Conservation (phyloP, 441 rosid genomes). For the Hura crepitans region DNA sequence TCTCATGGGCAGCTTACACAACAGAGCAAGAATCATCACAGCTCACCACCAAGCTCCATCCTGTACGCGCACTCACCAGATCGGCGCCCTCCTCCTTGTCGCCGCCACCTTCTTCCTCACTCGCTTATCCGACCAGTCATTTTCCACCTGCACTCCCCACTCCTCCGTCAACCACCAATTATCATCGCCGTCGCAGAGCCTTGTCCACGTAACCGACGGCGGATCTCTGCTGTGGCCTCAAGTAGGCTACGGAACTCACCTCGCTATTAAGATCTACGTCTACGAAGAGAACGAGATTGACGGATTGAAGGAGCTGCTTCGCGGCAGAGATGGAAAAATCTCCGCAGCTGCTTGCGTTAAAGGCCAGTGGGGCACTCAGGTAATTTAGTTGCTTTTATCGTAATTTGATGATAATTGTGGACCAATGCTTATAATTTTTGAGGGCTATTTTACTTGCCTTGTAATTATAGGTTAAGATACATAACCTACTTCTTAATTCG, state of each 20-base stretch:
- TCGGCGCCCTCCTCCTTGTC: conserved; percentile 68
- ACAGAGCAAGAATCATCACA: conserved; percentile 32
- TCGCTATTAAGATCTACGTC: conserved; percentile 74
- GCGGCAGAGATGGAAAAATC: conserved; percentile 64
- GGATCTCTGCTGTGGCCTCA: conserved; percentile 56
- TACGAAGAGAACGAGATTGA: conserved; percentile 77
- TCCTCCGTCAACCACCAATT: conserved; percentile 11
- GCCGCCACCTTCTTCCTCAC: conserved; percentile 76
- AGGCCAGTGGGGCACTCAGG: conserved; percentile 99
- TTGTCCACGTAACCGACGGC: conserved; percentile 26
- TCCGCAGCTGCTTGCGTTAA: conserved; percentile 55
- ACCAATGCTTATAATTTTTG: background rate
- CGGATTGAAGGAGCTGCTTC: conserved; percentile 57
- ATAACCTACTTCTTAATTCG: conserved; percentile 56
- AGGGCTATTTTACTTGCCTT: background rate
- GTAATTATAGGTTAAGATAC: conserved; percentile 68
- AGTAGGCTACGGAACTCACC: conserved; percentile 60
- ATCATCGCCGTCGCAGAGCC: conserved; percentile 14
- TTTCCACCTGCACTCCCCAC: conserved; percentile 36
- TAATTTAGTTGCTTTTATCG: conserved; percentile 16
- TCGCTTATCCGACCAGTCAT: conserved; percentile 58
- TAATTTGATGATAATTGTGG: background rate
- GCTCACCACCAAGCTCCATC: conserved; percentile 43
- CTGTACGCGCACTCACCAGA: conserved; percentile 85
- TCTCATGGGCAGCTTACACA: conserved; percentile 46